These are phyloP conservation scores for Mucor sp. DNA, from an alignment of 371 early-diverging fungal species.

Conservation along the genomic window DNA sequence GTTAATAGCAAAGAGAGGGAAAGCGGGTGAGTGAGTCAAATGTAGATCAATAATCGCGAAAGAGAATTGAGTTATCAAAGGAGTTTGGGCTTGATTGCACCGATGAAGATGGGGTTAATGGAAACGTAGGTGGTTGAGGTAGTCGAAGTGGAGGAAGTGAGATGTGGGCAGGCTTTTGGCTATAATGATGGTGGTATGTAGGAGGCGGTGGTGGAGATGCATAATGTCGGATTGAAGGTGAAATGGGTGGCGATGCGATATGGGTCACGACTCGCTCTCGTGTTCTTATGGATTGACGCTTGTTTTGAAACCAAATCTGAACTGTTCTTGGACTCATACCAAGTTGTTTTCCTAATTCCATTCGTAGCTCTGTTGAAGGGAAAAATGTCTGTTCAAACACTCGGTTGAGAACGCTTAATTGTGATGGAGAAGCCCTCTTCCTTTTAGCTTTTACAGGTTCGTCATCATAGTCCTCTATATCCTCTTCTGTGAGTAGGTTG, in stretches of 20 bases:
- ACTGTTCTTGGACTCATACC: conserved; percentile 86
- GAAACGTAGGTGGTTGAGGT: conserved; percentile 27
- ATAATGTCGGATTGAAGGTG: conserved; percentile 53
- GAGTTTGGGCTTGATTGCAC: conserved; percentile 33
- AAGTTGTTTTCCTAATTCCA: conserved; percentile 80
- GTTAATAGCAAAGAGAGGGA: not conserved
- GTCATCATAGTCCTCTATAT: not conserved
- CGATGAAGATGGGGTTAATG: conserved; percentile 30
- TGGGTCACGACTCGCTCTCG: not conserved
- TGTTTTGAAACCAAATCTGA: conserved; percentile 97
- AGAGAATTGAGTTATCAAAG: conserved; percentile 1
- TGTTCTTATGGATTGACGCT: conserved; percentile 61
- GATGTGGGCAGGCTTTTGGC: conserved; percentile 2
- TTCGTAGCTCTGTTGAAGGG: conserved; percentile 76
- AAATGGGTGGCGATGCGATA: conserved; percentile 17
- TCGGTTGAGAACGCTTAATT: conserved; percentile 52
- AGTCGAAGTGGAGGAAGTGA: conserved; percentile 34
- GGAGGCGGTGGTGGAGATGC: conserved; percentile 42
- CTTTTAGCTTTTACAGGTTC: conserved; percentile 47
- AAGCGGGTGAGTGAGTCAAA: not conserved
- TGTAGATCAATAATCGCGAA: conserved; percentile 9
- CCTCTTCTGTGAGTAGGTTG: conserved; percentile 8
- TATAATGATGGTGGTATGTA: not conserved
- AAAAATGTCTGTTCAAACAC: conserved; percentile 58
- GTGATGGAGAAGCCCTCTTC: conserved; percentile 49